phyloP scores from a whole-genome alignment of 768 basidiomycete genomes.

The Pulveroboletus ravenelii region DNA sequence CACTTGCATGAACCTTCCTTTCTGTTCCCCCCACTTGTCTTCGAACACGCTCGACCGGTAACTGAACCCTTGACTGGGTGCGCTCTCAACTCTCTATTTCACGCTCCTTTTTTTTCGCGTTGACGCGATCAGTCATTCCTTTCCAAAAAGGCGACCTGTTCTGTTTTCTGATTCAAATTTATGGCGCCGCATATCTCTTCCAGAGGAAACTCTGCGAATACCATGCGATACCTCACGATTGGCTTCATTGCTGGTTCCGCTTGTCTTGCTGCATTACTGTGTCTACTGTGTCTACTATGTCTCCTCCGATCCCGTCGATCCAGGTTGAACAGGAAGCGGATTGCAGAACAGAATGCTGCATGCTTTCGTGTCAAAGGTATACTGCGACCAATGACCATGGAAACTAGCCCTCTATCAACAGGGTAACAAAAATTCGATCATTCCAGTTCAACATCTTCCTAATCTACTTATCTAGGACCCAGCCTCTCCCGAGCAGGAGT shows the following conservation, averaged over 20 bases:
- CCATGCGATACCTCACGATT: constrained; percentile 40
- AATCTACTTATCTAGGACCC: constrained; percentile 1
- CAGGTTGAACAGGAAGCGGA: constrained; percentile 33
- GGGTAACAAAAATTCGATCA: constrained; percentile 9
- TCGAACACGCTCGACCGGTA: neutral
- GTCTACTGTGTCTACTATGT: constrained; percentile 29
- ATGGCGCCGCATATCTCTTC: constrained; percentile 17
- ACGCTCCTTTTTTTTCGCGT: constrained; percentile 6
- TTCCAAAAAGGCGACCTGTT: neutral
- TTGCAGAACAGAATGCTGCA: constrained; percentile 35
- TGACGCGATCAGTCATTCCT: neutral
- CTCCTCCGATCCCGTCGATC: constrained; percentile 38
- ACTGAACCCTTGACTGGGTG: neutral
- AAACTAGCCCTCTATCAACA: neutral
- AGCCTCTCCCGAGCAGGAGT: constrained; percentile 36
- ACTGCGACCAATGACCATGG: constrained; percentile 5
- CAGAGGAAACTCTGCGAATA: neutral
- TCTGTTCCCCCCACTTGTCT: neutral
- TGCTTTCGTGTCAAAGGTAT: constrained; percentile 31
- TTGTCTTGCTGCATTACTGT: constrained; percentile 29
- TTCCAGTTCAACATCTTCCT: neutral
- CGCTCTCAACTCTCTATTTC: constrained; percentile 3
- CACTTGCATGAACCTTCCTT: neutral
- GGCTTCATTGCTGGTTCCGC: constrained; percentile 29
- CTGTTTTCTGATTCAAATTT: neutral